Base-by-base conservation (phyloP, 768 basidiomycete genomes). In the Boletus edulis region DNA sequence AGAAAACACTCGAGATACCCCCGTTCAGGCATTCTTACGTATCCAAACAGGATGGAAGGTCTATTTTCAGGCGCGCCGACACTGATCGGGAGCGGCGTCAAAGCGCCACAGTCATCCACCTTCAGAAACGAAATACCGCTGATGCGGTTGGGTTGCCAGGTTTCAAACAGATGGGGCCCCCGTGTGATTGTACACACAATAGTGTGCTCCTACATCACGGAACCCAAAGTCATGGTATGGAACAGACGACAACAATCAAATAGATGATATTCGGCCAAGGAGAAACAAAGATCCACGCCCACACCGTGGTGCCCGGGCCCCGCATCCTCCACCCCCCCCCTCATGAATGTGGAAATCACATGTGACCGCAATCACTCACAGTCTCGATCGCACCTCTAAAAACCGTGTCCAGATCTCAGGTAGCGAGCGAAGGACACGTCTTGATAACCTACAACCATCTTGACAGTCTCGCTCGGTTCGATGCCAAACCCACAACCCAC, bases 21-120 rank as follows among this genome's bases (percentile, higher is more conserved):
- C 42, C 50, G 29, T 51, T 52, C 48, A 35, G 29, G 32, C 48
- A 6, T 20, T 24, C 15, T 52, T 62, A 62, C 51, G 56, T 59
- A 57, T 31, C 22, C 38, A 13, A 50, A 35, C 31, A 6, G 34
- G 39, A 38, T 43, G 55, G n/a, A 24, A 38, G 17, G 38, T 51
- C 51, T 43, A 49, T 27, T 55, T 20, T 47, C 53, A 20, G 46
- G 42, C 35, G 3, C 34, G 10, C 41, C 51, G 52, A 52, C 46
- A 46, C 48, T 51, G 24, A 49, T 54, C 53, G 53, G 53, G 6
- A 14, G 53, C 34, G 46, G 52, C 52, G 46, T 34, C 52, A 48
- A 54, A 13, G 52, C 46, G 52, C 39, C 18, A 13, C 10, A 17
- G 17, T 20, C 43, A 46, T 15, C 41, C 40, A 20, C 47, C 14